A percentile compares a stretch with the other conserved stretches of the same genome.
Conservation (phyloP, 2,329 filamentous ascomycete species). For the Sphaerostilbella broomeana region DNA sequence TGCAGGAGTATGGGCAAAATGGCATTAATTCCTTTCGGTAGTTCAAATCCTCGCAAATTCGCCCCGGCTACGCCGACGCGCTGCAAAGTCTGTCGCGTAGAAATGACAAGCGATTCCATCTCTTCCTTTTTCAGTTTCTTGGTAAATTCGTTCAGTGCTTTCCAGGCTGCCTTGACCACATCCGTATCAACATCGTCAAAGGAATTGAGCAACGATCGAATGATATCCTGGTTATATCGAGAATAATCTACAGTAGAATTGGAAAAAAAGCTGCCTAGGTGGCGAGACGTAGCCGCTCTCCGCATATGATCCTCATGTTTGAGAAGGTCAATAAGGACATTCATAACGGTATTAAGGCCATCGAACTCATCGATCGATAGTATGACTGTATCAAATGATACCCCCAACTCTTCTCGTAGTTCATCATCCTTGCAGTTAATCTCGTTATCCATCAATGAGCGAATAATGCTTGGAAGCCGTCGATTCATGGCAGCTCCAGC, state of each 20-base stretch:
- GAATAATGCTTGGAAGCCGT: conserved; percentile 81
- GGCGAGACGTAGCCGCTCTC: conserved; percentile 69
- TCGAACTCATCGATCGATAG: conserved; percentile 93
- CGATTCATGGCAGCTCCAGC: conserved; percentile 87
- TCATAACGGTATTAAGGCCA: conserved; percentile 93
- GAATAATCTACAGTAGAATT: conserved; percentile 81
- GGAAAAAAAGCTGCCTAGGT: conserved; percentile 81
- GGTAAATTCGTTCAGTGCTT: conserved; percentile 78
- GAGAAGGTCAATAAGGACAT: conserved; percentile 75
- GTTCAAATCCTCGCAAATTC: conserved; percentile 77
- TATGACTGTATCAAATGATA: conserved; percentile 82
- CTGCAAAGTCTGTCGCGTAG: conserved; percentile 77
- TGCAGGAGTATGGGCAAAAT: conserved; percentile 96
- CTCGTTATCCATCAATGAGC: conserved; percentile 89
- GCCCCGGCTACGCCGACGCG: conserved; percentile 83
- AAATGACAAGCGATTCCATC: conserved; percentile 87
- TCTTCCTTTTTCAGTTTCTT: conserved; percentile 91
- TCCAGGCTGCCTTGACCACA: conserved; percentile 87
- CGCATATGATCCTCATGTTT: conserved; percentile 90
- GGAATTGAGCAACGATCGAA: conserved; percentile 80
- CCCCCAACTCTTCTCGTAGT: conserved; percentile 65
- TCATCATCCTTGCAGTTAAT: conserved; percentile 69
- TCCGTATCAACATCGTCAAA: conserved; percentile 81
- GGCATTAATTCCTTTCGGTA: conserved; percentile 96
- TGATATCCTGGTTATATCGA: conserved; percentile 90